Conservation (phyloP, 768 basidiomycete genomes). For the Kwoniella newhampshirensis region DNA sequence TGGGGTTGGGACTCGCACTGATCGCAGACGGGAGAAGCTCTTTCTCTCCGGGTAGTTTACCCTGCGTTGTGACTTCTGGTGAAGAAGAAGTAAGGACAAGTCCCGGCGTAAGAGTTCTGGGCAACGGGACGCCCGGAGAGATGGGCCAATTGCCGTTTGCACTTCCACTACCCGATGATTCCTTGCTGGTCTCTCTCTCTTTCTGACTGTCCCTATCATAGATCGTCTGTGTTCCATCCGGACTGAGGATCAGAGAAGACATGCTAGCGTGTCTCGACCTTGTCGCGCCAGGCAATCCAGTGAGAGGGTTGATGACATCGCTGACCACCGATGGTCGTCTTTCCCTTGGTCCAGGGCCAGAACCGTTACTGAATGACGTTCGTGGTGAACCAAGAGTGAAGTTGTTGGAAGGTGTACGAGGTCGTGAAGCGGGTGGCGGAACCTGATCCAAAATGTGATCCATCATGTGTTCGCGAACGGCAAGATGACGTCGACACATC, state of each 20-base stretch:
- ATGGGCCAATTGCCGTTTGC: no score
- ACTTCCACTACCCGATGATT: conserved; percentile 6
- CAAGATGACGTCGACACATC: conserved; percentile 85
- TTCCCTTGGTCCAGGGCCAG: conserved; percentile 1
- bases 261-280: conserved; percentile 26
- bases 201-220: no score
- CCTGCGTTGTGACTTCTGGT: conserved; percentile 23
- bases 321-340: conserved; percentile 30
- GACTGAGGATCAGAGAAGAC: conserved; percentile 1
- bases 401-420: conserved; percentile 45
- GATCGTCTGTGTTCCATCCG: no score
- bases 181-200: neutral
- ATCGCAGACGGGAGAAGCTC: conserved; percentile 10
- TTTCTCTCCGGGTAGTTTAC: conserved; percentile 9
- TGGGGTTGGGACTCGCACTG: conserved; percentile 12
- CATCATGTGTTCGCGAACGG: conserved; percentile 88
- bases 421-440: conserved; percentile 35
- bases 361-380: conserved; percentile 9
- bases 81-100: conserved; percentile 25
- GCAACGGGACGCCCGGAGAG: conserved; percentile 27
- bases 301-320: conserved; percentile 46
- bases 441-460: conserved; percentile 62
- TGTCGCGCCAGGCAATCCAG: conserved; percentile 36
- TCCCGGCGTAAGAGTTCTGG: conserved; percentile 26
- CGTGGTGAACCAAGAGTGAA: conserved; percentile 35